Conservation (phyloP, 2,329 filamentous ascomycete genomes). For the Zasmidium citrigriseum region DNA sequence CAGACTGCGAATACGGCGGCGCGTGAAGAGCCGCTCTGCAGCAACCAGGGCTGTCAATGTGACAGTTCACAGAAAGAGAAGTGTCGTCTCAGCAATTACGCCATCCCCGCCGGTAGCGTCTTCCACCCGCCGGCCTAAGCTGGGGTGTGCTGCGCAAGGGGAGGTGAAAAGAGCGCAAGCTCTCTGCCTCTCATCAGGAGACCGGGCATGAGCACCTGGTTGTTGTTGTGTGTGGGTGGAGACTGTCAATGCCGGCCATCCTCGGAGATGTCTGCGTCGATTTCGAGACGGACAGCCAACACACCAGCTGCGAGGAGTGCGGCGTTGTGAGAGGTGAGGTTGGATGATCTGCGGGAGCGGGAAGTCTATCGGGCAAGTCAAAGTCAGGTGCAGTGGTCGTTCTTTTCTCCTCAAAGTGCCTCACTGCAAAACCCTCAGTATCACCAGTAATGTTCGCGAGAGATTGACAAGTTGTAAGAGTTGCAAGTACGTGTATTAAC, state of each 20-base stretch:
- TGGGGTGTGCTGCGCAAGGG: conserved; percentile 1
- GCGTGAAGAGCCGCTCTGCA: neutral
- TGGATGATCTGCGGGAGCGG: neutral
- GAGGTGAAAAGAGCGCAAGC: conserved; percentile 5
- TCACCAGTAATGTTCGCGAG: neutral
- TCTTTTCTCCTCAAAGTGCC: too few relatives aligned
- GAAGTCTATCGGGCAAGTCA: neutral
- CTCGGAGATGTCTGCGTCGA: neutral
- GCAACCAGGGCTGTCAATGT: conserved; percentile 4
- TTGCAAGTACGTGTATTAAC: conserved; percentile 4
- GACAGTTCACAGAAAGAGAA: conserved; percentile 6
- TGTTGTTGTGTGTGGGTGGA: neutral
- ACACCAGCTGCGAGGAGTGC: neutral
- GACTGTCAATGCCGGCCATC: neutral
- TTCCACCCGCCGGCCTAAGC: conserved; percentile 7
- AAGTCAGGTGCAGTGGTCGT: too few relatives aligned
- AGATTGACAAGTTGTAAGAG: neutral
- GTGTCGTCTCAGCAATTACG: conserved; percentile 9
- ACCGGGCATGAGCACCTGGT: conserved; percentile 13
- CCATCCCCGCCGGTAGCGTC: conserved; percentile 6
- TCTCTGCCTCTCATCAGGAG: conserved; percentile 6
- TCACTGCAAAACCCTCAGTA: too few relatives aligned
- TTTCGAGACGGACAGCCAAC: neutral
- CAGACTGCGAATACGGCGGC: neutral
- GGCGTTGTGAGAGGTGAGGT: neutral